phyloP scores from a whole-genome alignment of 2,329 filamentous ascomycete genomes.

The Chaetomium sp. region DNA sequence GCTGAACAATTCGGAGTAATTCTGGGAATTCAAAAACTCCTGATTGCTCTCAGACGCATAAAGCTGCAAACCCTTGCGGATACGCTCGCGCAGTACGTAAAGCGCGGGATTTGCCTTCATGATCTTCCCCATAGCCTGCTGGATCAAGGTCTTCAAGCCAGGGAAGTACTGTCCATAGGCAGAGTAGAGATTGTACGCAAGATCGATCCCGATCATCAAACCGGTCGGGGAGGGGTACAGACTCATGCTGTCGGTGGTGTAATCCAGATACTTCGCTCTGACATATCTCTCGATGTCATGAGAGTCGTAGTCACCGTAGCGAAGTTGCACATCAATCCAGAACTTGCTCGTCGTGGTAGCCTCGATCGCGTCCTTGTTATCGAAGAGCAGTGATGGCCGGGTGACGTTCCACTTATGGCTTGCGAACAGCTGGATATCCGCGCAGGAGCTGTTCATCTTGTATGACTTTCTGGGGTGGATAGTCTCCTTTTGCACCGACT shows the following conservation, averaged over 20 bases:
- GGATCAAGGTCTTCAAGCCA: slow-evolving; percentile 89
- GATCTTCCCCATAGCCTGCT: slow-evolving; percentile 99
- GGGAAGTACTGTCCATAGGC: slow-evolving; percentile 99
- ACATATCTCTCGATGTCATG: slow-evolving; percentile 99
- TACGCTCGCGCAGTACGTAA: slow-evolving; percentile 95
- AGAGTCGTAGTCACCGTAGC: slow-evolving; percentile 97
- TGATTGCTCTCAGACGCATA: slow-evolving; percentile 99
- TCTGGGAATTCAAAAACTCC: slow-evolving; percentile 98
- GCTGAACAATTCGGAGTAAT: slow-evolving; percentile 98
- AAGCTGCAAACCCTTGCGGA: slow-evolving; percentile 94
- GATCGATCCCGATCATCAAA: slow-evolving; percentile 95
- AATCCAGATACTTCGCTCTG: slow-evolving; percentile 96
- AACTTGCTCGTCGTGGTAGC: slow-evolving; percentile 97
- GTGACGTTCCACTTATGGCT: slow-evolving; percentile 99
- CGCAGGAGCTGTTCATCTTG: slow-evolving; percentile 99
- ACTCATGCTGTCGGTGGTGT: slow-evolving; percentile 97
- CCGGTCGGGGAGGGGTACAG: slow-evolving; percentile 97
- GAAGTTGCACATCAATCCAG: slow-evolving; percentile 95
- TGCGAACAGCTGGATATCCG: slow-evolving; percentile 94
- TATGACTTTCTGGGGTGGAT: slow-evolving; percentile 99
- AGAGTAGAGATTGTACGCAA: slow-evolving; percentile 97
- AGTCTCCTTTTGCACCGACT: slow-evolving; percentile 97
- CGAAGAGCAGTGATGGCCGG: slow-evolving; percentile 86
- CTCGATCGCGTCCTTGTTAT: slow-evolving; percentile 95
- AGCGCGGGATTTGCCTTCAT: slow-evolving; percentile 99